Conservation (phyloP, 768 basidiomycete genomes). For the Trametes meyenii region DNA sequence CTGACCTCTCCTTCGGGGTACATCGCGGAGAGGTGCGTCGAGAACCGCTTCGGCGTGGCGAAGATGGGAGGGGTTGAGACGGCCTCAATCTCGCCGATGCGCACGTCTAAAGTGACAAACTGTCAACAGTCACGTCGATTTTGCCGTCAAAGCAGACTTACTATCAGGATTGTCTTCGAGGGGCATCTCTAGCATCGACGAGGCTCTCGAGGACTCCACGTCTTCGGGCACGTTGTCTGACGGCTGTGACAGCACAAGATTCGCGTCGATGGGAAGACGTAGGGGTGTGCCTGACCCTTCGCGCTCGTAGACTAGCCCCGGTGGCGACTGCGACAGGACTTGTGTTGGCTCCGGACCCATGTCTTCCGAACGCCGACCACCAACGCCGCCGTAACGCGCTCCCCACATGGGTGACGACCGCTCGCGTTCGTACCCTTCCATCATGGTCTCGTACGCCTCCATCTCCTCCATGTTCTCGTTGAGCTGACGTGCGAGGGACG, state of each 20-base stretch:
- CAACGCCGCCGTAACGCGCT: conserved; percentile 25
- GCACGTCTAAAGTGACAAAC: conserved; percentile 43
- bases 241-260: conserved; percentile 28
- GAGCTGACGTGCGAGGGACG: conserved; percentile 44
- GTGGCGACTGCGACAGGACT: conserved; percentile 25
- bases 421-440: conserved; percentile 24
- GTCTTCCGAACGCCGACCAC: conserved; percentile 24
- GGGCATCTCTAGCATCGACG: conserved; percentile 37
- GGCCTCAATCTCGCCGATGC: conserved; percentile 54
- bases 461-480: conserved; percentile 40
- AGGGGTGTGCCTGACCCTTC: conserved; percentile 28
- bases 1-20: conserved; percentile 17
- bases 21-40: conserved; percentile 32
- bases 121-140: conserved; percentile 4
- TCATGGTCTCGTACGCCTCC: conserved; percentile 23
- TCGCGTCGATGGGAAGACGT: conserved; percentile 34
- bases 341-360: conserved; percentile 23
- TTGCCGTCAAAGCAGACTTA: conserved; percentile 35
- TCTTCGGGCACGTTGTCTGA: conserved; percentile 39
- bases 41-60: conserved; percentile 41
- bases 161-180: conserved; percentile 44
- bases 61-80: conserved; percentile 52
- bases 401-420: conserved; percentile 16
- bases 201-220: conserved; percentile 38
- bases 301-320: conserved; percentile 11